Evolutionary conservation across 2,329 filamentous ascomycete species (phyloP).

Genomic region (Esteya vermicola): DNA sequence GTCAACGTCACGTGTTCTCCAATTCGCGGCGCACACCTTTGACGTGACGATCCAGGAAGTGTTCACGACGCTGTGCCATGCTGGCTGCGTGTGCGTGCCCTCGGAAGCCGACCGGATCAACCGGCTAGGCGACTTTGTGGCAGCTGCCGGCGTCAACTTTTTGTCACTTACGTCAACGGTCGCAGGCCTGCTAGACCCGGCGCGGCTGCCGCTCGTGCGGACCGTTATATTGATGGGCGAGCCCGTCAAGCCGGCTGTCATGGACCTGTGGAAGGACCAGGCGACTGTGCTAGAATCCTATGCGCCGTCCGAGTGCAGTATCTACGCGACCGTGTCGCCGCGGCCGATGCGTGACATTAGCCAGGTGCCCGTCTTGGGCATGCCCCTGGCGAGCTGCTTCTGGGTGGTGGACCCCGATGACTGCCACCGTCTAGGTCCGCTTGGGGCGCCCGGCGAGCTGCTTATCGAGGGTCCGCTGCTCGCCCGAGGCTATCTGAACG

Average conservation of each 20-base stretch:
- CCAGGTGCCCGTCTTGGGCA: conserved; percentile 20
- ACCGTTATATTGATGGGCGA: not conserved
- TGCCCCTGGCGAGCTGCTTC: conserved; percentile 30
- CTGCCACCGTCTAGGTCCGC: conserved; percentile 34
- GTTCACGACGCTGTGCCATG: conserved; percentile 37
- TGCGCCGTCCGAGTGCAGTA: not conserved
- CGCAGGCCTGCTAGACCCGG: not conserved
- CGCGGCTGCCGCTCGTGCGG: not conserved
- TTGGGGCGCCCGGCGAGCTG: conserved; percentile 42
- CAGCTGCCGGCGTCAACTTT: not conserved
- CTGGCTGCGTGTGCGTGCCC: conserved; percentile 35
- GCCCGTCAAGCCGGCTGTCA: not conserved
- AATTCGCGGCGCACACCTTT: conserved; percentile 41
- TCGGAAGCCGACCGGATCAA: not conserved
- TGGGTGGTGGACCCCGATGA: conserved; percentile 37
- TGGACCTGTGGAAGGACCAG: not conserved
- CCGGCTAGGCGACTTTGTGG: not conserved
- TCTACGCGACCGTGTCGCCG: not conserved
- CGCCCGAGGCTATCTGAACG: conserved; percentile 23
- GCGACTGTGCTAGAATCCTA: not conserved
- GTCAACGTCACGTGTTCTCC: conserved; percentile 39
- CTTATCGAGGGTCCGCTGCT: conserved; percentile 43
- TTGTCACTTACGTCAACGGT: not conserved
- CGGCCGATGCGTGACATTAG: conserved; percentile 22
- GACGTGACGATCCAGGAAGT: conserved; percentile 40